phyloP scores from a whole-genome alignment of 257 asterid genomes.

The Solanum habrochaites region DNA sequence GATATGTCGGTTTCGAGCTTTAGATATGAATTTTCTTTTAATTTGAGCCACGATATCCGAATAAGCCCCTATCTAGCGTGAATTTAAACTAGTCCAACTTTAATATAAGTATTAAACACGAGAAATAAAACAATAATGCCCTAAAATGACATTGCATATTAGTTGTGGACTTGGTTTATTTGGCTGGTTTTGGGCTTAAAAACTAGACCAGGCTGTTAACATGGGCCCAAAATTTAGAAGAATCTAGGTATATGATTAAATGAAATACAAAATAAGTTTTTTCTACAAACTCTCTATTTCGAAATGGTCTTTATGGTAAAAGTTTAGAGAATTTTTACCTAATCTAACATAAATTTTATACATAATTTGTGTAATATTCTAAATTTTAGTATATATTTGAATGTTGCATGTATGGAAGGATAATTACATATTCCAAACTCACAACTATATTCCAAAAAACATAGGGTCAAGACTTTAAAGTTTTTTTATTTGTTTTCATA shows the following conservation, averaged over 20 bases:
- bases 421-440: background rate
- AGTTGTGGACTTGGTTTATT: background rate
- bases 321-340: background rate
- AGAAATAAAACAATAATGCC: background rate
- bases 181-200: background rate
- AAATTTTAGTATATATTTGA: too few relatives aligned
- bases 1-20: background rate
- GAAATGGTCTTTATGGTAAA: background rate
- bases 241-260: background rate
- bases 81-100: background rate
- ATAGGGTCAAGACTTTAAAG: background rate
- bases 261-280: too few relatives aligned
- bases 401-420: too few relatives aligned
- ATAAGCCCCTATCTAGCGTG: fast-evolving
- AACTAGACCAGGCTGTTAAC: background rate
- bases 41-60: fast-evolving
- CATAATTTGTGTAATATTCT: too few relatives aligned
- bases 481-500: background rate
- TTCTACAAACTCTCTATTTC: background rate
- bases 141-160: background rate
- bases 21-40: too few relatives aligned
- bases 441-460: background rate
- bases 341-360: background rate
- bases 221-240: background rate
- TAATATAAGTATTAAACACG: background rate